phyloP scores from a whole-genome alignment of 164 flowering plant genomes.

The Berberis vulgaris region DNA sequence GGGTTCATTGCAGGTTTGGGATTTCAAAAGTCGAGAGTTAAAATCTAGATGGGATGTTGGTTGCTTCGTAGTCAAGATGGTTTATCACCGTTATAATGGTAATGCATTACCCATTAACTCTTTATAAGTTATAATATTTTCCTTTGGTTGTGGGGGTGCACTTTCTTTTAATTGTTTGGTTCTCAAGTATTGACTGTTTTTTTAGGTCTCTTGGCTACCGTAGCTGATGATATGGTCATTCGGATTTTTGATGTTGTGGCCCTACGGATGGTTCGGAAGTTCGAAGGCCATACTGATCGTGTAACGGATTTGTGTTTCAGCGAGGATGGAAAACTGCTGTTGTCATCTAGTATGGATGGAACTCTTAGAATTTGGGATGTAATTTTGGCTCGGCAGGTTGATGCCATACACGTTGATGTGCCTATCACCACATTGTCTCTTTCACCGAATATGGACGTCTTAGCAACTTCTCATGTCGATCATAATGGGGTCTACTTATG shows the following conservation, averaged over 20 bases:
- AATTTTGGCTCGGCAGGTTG: constrained; percentile 82
- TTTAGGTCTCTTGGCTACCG: constrained; percentile 85
- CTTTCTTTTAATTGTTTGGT: background rate
- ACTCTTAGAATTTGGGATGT: constrained; percentile 96
- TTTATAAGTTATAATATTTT: background rate
- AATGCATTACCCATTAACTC: constrained; percentile 1
- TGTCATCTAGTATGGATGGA: constrained; percentile 97
- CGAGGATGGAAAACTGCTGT: constrained; percentile 97
- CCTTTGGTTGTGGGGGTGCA: background rate
- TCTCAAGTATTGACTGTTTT: background rate
- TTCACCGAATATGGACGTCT: constrained; percentile 91
- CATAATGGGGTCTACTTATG: constrained; percentile 92
- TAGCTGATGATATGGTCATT: constrained; percentile 72
- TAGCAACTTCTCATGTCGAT: constrained; percentile 95
- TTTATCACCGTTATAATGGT: constrained; percentile 81
- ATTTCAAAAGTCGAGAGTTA: constrained; percentile 66
- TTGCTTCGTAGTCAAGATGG: constrained; percentile 59
- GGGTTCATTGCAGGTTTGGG: constrained; percentile 67
- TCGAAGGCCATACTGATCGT: constrained; percentile 95
- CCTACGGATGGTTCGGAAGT: constrained; percentile 75
- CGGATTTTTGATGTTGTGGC: constrained; percentile 83
- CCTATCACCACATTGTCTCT: constrained; percentile 77
- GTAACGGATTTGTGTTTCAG: constrained; percentile 93
- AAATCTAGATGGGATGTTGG: constrained; percentile 85
- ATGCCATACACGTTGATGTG: constrained; percentile 77